Percentiles rank a stretch among this genome's conserved stretches.
Evolutionary conservation across 805 yeast species (phyloP).

Genomic region (Wickerhamomyces alni): DNA sequence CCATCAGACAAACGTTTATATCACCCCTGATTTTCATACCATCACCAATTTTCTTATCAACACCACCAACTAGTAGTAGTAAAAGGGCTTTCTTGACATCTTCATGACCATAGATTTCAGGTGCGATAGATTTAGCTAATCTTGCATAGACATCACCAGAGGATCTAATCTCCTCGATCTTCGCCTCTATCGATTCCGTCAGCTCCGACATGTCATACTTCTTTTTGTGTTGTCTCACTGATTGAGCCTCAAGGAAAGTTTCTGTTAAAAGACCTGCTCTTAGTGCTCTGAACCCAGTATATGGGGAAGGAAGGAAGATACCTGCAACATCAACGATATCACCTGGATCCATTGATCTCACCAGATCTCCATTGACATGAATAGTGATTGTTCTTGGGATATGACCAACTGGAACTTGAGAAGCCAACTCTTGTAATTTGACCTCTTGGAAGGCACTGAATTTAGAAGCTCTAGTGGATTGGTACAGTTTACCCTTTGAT

Average conservation of each 20-base stretch:
- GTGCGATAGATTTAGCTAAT: slow-evolving; percentile 87
- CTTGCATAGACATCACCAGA: slow-evolving; percentile 73
- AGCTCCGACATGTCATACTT: slow-evolving; percentile 66
- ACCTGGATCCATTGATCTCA: slow-evolving; percentile 86
- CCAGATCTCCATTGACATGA: slow-evolving; percentile 89
- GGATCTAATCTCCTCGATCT: slow-evolving; percentile 47
- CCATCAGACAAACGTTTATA: slow-evolving; percentile 92
- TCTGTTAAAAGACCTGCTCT: slow-evolving; percentile 92
- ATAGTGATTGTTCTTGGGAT: slow-evolving; percentile 84
- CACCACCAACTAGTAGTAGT: slow-evolving; percentile 88
- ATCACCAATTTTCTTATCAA: slow-evolving; percentile 88
- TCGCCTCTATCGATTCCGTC: slow-evolving; percentile 47
- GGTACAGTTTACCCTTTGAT: slow-evolving; percentile 81
- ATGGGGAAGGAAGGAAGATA: slow-evolving; percentile 87
- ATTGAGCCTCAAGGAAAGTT: slow-evolving; percentile 86
- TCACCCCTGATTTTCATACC: slow-evolving; percentile 98
- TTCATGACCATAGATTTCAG: slow-evolving; percentile 91
- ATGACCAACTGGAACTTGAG: slow-evolving; percentile 97
- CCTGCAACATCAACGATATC: slow-evolving; percentile 93
- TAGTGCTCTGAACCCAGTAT: slow-evolving; percentile 90
- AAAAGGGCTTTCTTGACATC: slow-evolving; percentile 91
- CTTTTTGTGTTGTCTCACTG: slow-evolving; percentile 80
- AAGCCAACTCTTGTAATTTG: slow-evolving; percentile 87
- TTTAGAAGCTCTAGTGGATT: slow-evolving; percentile 94
- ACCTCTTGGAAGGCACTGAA: slow-evolving; percentile 95